These are phyloP conservation scores for Borealophlyctis nickersoniae DNA, from an alignment of 192 early-diverging fungal genomes.

Conservation along the genomic window DNA sequence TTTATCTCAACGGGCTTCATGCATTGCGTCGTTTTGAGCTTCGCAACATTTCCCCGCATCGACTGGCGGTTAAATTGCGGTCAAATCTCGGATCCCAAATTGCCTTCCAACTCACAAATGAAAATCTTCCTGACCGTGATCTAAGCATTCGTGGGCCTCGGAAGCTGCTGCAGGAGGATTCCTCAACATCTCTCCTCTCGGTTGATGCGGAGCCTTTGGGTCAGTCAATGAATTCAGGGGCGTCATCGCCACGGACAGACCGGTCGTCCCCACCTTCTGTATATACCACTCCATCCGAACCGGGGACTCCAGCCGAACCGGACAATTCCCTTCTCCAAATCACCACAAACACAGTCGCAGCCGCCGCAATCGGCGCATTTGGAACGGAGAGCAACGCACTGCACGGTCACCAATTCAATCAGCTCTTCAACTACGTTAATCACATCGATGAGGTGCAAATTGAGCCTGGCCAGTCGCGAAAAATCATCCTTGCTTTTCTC, in stretches of 20 bases:
- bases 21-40: constrained; percentile 69
- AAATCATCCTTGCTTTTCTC: constrained; percentile 79
- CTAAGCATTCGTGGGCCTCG: background rate
- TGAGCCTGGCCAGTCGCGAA: constrained; percentile 59
- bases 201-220: background rate
- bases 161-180: background rate
- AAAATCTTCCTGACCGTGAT: constrained; percentile 62
- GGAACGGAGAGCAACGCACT: constrained; percentile 21
- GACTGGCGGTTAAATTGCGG: constrained; percentile 69
- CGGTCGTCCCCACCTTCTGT: background rate
- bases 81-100: constrained; percentile 77
- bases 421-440: constrained; percentile 91
- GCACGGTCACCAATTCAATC: constrained; percentile 71
- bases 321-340: constrained; percentile 14
- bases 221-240: background rate
- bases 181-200: background rate
- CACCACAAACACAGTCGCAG: constrained; percentile 66
- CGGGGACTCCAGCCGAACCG: constrained; percentile 12
- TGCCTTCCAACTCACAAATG: constrained; percentile 81
- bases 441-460: constrained; percentile 70
- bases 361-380: constrained; percentile 48
- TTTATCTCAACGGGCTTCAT: constrained; percentile 81
- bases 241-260: too few species aligned
- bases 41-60: constrained; percentile 58
- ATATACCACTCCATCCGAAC: constrained; percentile 18